These are phyloP conservation scores for Hypoxylon sp. DNA, from an alignment of 2,329 filamentous ascomycete genomes.

Conservation along the genomic window DNA sequence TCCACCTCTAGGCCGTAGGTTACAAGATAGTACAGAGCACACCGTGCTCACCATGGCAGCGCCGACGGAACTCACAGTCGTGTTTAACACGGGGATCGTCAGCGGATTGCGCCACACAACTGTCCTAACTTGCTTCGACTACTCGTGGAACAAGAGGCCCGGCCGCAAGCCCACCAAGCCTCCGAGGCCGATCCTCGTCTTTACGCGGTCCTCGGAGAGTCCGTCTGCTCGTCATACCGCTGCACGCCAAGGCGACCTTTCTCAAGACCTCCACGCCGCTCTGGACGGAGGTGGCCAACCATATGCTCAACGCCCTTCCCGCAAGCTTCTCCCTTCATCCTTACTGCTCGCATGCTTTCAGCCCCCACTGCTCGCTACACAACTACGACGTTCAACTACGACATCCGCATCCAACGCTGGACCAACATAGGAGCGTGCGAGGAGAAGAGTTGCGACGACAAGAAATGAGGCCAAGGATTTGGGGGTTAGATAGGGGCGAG, in stretches of 20 bases:
- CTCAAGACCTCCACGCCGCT: slow-evolving; percentile 53
- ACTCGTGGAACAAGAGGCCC: neutral
- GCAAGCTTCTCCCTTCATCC: neutral
- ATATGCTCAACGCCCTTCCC: slow-evolving; percentile 40
- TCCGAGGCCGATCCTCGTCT: neutral
- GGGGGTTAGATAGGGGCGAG: too few relatives aligned
- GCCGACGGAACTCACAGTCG: neutral
- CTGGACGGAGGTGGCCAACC: slow-evolving; percentile 49
- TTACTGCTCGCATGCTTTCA: neutral
- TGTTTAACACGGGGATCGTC: neutral
- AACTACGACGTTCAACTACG: neutral
- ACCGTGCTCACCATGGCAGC: too few relatives aligned
- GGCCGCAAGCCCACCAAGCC: neutral
- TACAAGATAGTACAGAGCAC: too few relatives aligned
- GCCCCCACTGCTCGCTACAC: neutral
- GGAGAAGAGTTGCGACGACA: too few relatives aligned
- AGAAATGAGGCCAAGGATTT: too few relatives aligned
- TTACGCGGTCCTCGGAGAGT: neutral
- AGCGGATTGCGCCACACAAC: neutral
- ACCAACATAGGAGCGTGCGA: too few relatives aligned
- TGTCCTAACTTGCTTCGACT: neutral
- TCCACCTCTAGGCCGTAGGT: too few relatives aligned
- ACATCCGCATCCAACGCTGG: too few relatives aligned
- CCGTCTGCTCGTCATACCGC: slow-evolving; percentile 46
- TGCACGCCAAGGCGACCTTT: slow-evolving; percentile 53